Evolutionary conservation across 352 stramenopile species (phyloP), one percentile per base, ranked within the genome.

Genomic region (Globisporangium sylvaticum): DNA sequence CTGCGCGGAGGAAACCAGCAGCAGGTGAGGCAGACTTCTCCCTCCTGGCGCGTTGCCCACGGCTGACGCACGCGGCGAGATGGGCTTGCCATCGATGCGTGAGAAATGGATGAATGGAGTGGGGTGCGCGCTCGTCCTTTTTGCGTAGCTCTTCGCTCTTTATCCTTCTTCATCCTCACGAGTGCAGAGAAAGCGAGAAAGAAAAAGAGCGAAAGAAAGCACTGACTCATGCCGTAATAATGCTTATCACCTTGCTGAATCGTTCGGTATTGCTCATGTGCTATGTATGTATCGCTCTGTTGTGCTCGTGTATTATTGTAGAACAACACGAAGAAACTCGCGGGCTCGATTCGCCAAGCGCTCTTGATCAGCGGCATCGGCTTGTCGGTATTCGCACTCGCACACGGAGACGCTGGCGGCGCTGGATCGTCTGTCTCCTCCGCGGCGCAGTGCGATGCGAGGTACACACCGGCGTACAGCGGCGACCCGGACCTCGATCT

Each of bases 401-500:
- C 76, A 14, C 65, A 79, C 31, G 73, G 58, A 14, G 79, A 85
- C 22, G 57, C 78, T 1, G 18, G 53, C 2, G 14, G 27, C 27
- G 58, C 57, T 15, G 63, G 71, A 39, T 56, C 55, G 6, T 42
- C 52, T 18, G 18, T 61, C 25, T 50, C 73, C 22, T 64, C 64
- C 5, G 65, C 79, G 29, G 80, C 78, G 27, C 78, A 89, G 50
- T 89, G 80, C 59, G 78, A 89, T 57, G 78, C 80, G 18, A 70
- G 80, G 14, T 89, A 86, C 73, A 66, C 71, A 14, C 80, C 78
- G 7, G 54, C 56, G 25, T 72, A 69, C 54, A 66, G 55, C 14
- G 65, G 65, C 29, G 42, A 68, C 2, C 67, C 73, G 4, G 77
- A 83, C 50, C 65, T 78, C 31, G 73, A 87, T 25, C 32, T 65